Conservation (phyloP, 1,284 basidiomycete species). For the Fistulinella cinereoalba region DNA sequence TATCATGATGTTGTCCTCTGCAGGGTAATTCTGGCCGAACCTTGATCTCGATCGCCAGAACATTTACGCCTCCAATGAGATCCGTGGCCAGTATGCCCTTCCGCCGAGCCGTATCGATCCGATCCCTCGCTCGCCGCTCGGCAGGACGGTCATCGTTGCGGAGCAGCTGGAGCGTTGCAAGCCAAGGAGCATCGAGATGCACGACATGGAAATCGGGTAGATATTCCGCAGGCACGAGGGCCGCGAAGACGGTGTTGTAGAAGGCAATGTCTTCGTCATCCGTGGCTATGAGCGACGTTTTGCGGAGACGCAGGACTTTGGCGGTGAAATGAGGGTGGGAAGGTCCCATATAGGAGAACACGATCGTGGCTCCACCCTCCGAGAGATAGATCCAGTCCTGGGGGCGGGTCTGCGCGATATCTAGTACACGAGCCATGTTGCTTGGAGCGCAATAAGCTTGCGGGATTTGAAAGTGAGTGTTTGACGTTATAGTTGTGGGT, state of each 20-base stretch:
- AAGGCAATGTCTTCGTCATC: slow-evolving; percentile 64
- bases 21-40: slow-evolving; percentile 36
- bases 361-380: slow-evolving; percentile 87
- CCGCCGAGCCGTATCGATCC: slow-evolving; percentile 52
- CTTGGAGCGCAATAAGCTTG: no score
- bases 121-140: slow-evolving; percentile 51
- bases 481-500: not conserved
- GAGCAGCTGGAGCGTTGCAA: slow-evolving; percentile 47
- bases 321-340: slow-evolving; percentile 49
- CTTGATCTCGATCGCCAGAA: slow-evolving; percentile 84
- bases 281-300: slow-evolving; percentile 37
- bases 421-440: slow-evolving; percentile 13
- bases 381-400: slow-evolving; percentile 80
- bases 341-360: slow-evolving; percentile 75
- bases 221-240: slow-evolving; percentile 55
- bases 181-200: slow-evolving; percentile 58
- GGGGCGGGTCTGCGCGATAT: slow-evolving; percentile 43
- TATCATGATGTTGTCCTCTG: not conserved
- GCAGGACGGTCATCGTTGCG: slow-evolving; percentile 54
- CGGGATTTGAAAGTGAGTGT: no score
- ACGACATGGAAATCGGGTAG: slow-evolving; percentile 58
- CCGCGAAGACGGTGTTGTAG: slow-evolving; percentile 56
- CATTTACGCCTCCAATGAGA: slow-evolving; percentile 55
- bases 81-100: slow-evolving; percentile 74
- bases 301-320: slow-evolving; percentile 74